Percentiles rank a stretch among this genome's conserved stretches.
Evolutionary conservation across 176 grass and related monocot species (phyloP).

Genomic region (Bonia amplexicaulis): DNA sequence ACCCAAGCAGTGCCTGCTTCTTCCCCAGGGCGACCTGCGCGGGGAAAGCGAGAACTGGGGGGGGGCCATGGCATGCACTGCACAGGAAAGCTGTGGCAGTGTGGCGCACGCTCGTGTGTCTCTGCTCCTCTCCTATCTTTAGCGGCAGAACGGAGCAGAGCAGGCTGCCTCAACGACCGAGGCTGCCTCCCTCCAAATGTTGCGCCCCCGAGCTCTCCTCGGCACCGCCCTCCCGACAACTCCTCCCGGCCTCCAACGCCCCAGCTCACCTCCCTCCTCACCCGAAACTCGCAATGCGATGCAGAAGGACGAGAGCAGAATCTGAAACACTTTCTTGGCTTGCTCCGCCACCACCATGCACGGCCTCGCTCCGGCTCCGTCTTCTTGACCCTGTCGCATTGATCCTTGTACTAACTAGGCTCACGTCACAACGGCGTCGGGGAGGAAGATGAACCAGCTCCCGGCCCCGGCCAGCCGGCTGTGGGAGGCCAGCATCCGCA

Average conservation of each 20-base stretch:
- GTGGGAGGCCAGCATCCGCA: constrained; percentile 56
- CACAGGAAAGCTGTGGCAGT: no score
- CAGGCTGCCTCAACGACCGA: neutral
- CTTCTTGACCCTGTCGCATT: neutral
- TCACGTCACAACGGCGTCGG: constrained; percentile 12
- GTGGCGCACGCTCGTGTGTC: no score
- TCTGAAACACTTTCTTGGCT: neutral
- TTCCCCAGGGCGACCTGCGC: no score
- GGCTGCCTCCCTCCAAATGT: constrained; percentile 35
- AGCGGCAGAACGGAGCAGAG: neutral
- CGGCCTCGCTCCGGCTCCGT: neutral
- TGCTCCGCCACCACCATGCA: neutral
- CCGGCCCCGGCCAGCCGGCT: constrained; percentile 41
- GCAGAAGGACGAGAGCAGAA: neutral
- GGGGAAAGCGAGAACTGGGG: no score
- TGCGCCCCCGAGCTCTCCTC: constrained; percentile 22
- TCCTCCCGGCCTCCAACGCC: constrained; percentile 30
- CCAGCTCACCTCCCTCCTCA: neutral
- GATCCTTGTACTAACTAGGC: neutral
- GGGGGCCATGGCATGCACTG: no score
- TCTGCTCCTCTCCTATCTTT: neutral
- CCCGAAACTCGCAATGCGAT: neutral
- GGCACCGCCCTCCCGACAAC: constrained; percentile 33
- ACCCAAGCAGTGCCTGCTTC: no score
- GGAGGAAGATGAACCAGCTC: constrained; percentile 38